phyloP scores from a whole-genome alignment of 805 yeast species.

The Saccharomycopsis guyanensis region DNA sequence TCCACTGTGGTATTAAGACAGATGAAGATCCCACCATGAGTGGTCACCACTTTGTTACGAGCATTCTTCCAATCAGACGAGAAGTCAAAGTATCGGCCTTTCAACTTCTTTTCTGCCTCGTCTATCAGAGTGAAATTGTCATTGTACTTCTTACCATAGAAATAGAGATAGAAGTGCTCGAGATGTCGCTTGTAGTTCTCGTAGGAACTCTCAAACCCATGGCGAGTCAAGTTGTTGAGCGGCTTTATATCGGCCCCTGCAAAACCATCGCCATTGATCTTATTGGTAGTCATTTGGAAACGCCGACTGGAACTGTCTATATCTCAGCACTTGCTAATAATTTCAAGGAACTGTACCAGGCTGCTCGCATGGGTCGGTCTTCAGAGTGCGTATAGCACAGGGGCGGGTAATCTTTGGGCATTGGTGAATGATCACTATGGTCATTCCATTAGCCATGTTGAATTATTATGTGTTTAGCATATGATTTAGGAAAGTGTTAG shows the following conservation, averaged over 20 bases:
- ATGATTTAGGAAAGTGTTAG: no score
- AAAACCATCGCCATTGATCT: neutral
- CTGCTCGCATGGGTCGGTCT: no score
- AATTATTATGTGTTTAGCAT: no score
- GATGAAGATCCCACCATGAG: conserved; percentile 83
- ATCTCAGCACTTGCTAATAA: no score
- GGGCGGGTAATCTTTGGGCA: no score
- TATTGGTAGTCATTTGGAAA: neutral
- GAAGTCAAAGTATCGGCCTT: conserved; percentile 52
- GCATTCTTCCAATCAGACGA: conserved; percentile 87
- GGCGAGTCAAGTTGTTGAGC: conserved; percentile 31
- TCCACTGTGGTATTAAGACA: conserved; percentile 93
- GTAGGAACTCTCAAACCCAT: conserved; percentile 63
- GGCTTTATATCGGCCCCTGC: conserved; percentile 1
- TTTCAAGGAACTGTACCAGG: no score
- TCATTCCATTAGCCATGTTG: no score
- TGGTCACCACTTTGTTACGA: conserved; percentile 86
- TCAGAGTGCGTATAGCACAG: no score
- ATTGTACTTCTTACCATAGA: conserved; percentile 85
- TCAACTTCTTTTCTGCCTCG: conserved; percentile 40
- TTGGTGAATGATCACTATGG: no score
- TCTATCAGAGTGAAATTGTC: conserved; percentile 79
- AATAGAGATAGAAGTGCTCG: conserved; percentile 71
- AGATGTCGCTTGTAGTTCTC: conserved; percentile 49
- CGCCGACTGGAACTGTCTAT: no score